Evolutionary conservation across 257 asterid genomes (phyloP).

Genomic region (Solanum paucissectum): DNA sequence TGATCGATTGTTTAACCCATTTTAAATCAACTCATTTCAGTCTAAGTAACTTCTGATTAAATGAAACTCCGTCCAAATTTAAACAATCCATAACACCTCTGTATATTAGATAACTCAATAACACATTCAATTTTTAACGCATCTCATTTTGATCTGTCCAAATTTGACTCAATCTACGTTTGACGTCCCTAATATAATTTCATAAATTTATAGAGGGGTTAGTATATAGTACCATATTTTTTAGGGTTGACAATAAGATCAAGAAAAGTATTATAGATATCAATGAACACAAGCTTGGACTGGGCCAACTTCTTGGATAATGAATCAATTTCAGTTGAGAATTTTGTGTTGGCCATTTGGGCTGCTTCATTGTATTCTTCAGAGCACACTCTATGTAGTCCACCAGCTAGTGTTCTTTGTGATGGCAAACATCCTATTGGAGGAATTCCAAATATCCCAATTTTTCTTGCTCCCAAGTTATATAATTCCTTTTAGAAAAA

Average conservation of each 20-base stretch:
- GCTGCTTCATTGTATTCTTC: slow-evolving; percentile 28
- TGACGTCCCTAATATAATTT: no score
- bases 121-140: no score
- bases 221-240: slow-evolving; percentile 17
- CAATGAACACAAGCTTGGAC: slow-evolving; percentile 10
- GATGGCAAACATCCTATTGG: slow-evolving; percentile 42
- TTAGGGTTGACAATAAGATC: slow-evolving; percentile 24
- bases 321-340: slow-evolving; percentile 6
- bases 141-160: no score
- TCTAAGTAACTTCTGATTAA: no score
- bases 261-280: slow-evolving; percentile 17
- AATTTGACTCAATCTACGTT: no score
- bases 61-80: no score
- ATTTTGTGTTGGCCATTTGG: slow-evolving; percentile 23
- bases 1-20: no score
- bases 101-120: no score
- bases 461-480: slow-evolving; percentile 31
- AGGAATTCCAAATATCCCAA: slow-evolving; percentile 26
- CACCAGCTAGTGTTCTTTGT: slow-evolving; percentile 40
- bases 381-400: slow-evolving; percentile 11
- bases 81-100: no score
- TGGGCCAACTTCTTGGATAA: slow-evolving; percentile 8
- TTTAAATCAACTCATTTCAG: no score
- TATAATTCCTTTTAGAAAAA: slow-evolving; percentile 5
- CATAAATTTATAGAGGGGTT: no score